Evolutionary conservation across 129 eudicot species (phyloP), one percentile per base, ranked within the genome.

Genomic region (Arctium lappa): DNA sequence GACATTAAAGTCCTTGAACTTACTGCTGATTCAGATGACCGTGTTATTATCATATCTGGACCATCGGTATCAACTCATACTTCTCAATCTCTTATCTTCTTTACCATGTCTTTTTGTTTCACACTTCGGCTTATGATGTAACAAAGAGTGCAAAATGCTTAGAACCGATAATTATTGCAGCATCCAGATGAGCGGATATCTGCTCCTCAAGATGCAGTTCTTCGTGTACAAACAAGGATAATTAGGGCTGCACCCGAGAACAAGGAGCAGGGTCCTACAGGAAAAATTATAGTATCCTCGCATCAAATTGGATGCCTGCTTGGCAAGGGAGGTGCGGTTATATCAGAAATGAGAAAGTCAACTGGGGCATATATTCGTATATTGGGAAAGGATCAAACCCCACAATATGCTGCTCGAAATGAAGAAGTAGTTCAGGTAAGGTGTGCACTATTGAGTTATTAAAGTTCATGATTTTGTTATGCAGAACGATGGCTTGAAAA

Each of bases 241-340:
- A 79, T 89, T 72, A 90, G 91, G 92, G 92, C 92, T 73, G 84
- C 90, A 74, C 90, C 97, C 34, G 99, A 92, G 84, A 91, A 83
- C 87, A 90, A 91, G 80, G 65, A 53, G 91, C 68, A 1, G 80
- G 86, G 75, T 53, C 65, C 65, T 1, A 77, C 84, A 4, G 94
- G 94, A 34, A 92, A 88, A 87, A 73, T 95, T 74, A 89, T 95
- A 81, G 94, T 95, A 72, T 89, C 92, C 15, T 90, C 99, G 69
- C 84, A 88, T 90, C 99, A 95, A 83, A 93, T 95, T 82, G 99
- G 99, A 74, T 95, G 99, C 76, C 91, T 95, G 44, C 91, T 95
- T 82, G 99, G 98, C 9, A 95, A 93, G 80, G 97, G 97, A 12
- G 99, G 99, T 72, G 78, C 97, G 16, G 89, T 95, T 69, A 93